Conservation (phyloP, 176 grass and related monocot species). For the Cocos nucifera region DNA sequence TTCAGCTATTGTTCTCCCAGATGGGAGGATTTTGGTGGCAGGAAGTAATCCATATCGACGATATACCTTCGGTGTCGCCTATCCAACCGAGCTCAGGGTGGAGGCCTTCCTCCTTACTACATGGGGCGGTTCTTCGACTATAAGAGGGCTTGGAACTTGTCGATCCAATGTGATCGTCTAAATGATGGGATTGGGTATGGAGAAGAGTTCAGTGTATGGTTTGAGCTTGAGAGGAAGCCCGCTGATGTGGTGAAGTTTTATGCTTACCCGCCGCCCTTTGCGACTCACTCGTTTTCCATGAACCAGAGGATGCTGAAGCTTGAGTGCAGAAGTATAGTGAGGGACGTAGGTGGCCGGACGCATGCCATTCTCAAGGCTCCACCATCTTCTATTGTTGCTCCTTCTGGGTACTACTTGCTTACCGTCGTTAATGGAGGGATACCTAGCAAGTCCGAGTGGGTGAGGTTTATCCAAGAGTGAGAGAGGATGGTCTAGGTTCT, state of each 20-base stretch:
- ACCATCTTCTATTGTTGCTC: conserved; percentile 24
- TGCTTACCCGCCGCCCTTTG: conserved; percentile 22
- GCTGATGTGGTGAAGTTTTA: conserved; percentile 11
- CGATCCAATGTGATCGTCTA: neutral
- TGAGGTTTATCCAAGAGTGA: conserved; percentile 31
- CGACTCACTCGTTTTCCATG: conserved; percentile 39
- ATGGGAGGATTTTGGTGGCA: conserved; percentile 26
- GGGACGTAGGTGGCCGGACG: neutral
- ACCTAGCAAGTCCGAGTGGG: conserved; percentile 33
- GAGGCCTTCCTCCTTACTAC: conserved; percentile 34
- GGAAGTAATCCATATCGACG: conserved; percentile 33
- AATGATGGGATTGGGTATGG: conserved; percentile 9
- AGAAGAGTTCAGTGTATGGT: conserved; percentile 11
- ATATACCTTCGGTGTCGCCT: conserved; percentile 17
- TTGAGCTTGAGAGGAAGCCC: neutral
- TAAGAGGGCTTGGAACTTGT: neutral
- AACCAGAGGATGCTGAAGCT: conserved; percentile 31
- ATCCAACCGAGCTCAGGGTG: conserved; percentile 34
- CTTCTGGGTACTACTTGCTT: conserved; percentile 33
- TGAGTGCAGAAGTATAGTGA: conserved; percentile 2
- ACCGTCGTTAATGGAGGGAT: conserved; percentile 34
- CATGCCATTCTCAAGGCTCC: conserved; percentile 20
- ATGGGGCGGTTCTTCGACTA: conserved; percentile 5
- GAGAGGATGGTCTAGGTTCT: too few species aligned
- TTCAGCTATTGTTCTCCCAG: conserved; percentile 21